These are phyloP conservation scores for Phaseolus coccineus DNA, from an alignment of 331 rosid species.

Conservation along the genomic window DNA sequence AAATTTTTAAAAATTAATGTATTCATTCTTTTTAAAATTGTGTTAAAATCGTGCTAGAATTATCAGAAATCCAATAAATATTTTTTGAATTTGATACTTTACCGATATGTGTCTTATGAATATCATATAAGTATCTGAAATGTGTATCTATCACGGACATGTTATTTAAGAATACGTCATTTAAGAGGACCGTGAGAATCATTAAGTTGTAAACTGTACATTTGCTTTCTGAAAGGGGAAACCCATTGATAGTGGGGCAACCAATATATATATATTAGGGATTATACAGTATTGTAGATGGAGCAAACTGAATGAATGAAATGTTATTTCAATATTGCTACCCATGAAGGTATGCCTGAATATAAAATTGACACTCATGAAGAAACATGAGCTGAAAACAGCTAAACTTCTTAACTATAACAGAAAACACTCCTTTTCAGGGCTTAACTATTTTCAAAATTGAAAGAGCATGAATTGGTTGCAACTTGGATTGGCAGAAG, in stretches of 20 bases:
- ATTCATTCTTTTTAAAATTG: too few species aligned
- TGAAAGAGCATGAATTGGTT: slow-evolving; percentile 69
- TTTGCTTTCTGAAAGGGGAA: neutral
- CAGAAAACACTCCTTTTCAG: neutral
- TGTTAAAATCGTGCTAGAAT: too few species aligned
- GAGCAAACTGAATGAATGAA: slow-evolving; percentile 2
- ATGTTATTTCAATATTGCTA: slow-evolving; percentile 20
- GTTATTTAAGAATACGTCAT: too few species aligned
- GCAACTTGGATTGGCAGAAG: slow-evolving; percentile 80
- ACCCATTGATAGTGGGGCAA: neutral
- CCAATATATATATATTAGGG: neutral
- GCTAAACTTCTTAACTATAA: slow-evolving; percentile 17
- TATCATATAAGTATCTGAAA: too few species aligned
- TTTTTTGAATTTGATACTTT: too few species aligned
- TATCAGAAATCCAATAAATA: too few species aligned
- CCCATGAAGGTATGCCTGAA: slow-evolving; percentile 42
- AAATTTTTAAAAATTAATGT: too few species aligned
- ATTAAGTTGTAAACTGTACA: neutral
- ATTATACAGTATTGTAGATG: neutral
- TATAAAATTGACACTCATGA: slow-evolving; percentile 42
- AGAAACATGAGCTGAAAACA: slow-evolving; percentile 52
- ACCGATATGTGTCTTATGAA: too few species aligned
- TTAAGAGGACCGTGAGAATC: too few species aligned
- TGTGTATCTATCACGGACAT: too few species aligned
- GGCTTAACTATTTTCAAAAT: slow-evolving; percentile 69